Percentiles rank a stretch among this genome's conserved stretches.
phyloP scores from a whole-genome alignment of 345 rosid species.

The Lepidium sativum region DNA sequence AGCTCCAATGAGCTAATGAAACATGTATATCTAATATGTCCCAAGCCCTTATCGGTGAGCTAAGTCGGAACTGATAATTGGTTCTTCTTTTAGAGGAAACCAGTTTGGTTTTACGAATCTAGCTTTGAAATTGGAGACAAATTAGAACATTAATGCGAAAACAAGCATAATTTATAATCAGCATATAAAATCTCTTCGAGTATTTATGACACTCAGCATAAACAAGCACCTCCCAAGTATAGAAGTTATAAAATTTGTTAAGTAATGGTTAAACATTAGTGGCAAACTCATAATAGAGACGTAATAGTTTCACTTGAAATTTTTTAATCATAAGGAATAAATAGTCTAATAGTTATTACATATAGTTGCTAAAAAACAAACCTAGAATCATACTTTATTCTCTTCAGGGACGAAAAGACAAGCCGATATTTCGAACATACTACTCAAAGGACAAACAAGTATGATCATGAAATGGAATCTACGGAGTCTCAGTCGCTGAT shows the following conservation, averaged over 20 bases:
- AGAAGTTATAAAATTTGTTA: neutral
- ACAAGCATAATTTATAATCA: neutral
- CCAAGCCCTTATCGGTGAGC: neutral
- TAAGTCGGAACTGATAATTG: neutral
- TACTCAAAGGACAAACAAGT: slow-evolving; percentile 2
- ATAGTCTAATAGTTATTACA: neutral
- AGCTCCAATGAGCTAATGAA: too few species aligned
- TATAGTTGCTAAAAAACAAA: neutral
- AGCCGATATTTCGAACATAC: neutral
- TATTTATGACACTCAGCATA: neutral
- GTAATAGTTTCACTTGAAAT: neutral
- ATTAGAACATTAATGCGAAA: neutral
- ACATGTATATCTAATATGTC: too few species aligned
- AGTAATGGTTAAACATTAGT: neutral
- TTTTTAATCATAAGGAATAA: neutral
- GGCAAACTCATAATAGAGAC: neutral
- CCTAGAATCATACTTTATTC: neutral
- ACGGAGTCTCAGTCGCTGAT: neutral
- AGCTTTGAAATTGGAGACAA: neutral
- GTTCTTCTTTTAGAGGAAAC: neutral
- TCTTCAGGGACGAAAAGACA: neutral
- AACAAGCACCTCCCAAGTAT: neutral
- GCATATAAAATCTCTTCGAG: neutral
- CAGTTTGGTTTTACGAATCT: neutral
- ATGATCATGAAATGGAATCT: neutral